Evolutionary conservation across 805 yeast species (phyloP).

Genomic region (Monosporozyma servazzii): DNA sequence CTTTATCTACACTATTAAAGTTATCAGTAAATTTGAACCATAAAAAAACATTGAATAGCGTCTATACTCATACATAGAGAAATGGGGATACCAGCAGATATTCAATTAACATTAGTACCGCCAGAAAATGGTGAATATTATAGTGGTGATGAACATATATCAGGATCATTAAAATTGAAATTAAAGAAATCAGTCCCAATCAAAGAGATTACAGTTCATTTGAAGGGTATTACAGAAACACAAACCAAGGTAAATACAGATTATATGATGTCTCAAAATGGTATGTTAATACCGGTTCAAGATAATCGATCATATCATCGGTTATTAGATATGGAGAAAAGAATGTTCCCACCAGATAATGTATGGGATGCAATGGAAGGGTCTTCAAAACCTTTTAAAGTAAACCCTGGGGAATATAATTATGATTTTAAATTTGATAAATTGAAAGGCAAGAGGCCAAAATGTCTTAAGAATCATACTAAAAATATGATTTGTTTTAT

Average conservation of each 20-base stretch:
- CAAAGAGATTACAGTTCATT: constrained; percentile 44
- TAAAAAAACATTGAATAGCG: background rate
- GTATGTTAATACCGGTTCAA: constrained; percentile 21
- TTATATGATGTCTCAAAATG: constrained; percentile 16
- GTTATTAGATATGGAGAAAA: constrained; percentile 12
- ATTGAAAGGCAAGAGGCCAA: constrained; percentile 19
- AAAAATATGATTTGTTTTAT: constrained; percentile 15
- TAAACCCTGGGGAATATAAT: constrained; percentile 22
- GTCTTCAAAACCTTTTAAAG: constrained; percentile 22
- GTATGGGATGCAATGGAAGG: constrained; percentile 27
- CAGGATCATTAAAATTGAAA: constrained; percentile 21
- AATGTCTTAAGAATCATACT: constrained; percentile 20
- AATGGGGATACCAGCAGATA: constrained; percentile 18
- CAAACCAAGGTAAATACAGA: constrained; percentile 19
- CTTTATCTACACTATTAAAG: too few species aligned
- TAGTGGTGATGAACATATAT: constrained; percentile 22
- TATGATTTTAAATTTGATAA: constrained; percentile 21
- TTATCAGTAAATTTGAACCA: too few species aligned
- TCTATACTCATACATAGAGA: background rate
- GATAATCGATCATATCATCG: constrained; percentile 23
- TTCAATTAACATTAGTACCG: constrained; percentile 14
- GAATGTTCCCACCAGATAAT: constrained; percentile 28
- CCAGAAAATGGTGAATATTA: constrained; percentile 26
- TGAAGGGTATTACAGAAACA: constrained; percentile 28
- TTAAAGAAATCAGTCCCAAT: constrained; percentile 22